Conservation (phyloP, 352 stramenopile species). For the Pythium sukuiense region DNA sequence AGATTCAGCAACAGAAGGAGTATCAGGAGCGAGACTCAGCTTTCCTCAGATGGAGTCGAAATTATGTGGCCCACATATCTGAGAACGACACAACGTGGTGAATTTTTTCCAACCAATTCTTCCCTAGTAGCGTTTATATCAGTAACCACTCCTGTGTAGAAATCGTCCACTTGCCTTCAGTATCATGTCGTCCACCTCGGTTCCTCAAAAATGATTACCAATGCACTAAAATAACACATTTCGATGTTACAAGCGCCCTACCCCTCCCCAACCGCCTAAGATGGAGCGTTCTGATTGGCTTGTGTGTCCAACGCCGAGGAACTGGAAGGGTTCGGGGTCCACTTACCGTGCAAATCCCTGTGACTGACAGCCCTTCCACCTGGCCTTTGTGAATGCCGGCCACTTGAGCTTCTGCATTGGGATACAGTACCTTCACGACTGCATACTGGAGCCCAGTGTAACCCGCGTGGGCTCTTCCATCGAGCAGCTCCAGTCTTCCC, state of each 20-base stretch:
- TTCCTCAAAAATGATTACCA: too few species aligned
- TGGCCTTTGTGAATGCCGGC: not conserved
- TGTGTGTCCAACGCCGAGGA: slow-evolving; percentile 24
- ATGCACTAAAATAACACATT: slow-evolving; percentile 5
- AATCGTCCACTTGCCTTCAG: not conserved
- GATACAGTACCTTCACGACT: not conserved
- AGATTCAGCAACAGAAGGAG: too few species aligned
- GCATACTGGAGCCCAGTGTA: slow-evolving; percentile 1
- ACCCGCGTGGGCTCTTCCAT: not conserved
- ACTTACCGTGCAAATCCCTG: not conserved
- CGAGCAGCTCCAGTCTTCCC: slow-evolving; percentile 2
- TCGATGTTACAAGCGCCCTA: slow-evolving; percentile 2
- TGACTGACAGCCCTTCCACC: not conserved
- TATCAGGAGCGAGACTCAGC: too few species aligned
- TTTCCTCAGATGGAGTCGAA: not conserved
- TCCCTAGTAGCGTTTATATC: not conserved
- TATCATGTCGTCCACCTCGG: too few species aligned
- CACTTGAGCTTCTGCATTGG: slow-evolving; percentile 1
- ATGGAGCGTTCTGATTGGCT: slow-evolving; percentile 24
- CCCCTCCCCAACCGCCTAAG: slow-evolving; percentile 6
- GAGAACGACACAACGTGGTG: not conserved
- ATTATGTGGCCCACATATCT: not conserved
- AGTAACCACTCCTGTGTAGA: not conserved
- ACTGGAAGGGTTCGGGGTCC: slow-evolving; percentile 6
- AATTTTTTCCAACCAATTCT: slow-evolving; percentile 2